Evolutionary conservation across 2,329 filamentous ascomycete species (phyloP).

Genomic region (Cryphonectria japonica): DNA sequence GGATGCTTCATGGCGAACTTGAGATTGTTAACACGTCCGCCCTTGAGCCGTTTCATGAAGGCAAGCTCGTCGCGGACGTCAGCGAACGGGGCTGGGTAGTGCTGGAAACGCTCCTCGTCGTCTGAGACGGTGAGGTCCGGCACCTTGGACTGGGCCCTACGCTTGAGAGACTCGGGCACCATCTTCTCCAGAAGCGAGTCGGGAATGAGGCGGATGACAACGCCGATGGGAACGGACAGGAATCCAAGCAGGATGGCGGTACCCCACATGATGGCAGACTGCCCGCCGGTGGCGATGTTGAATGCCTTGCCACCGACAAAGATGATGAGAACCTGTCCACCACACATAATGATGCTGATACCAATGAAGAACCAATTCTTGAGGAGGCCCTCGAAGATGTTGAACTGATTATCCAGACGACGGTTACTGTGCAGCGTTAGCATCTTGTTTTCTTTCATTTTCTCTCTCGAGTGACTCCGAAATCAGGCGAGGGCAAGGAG

Average conservation of each 20-base stretch:
- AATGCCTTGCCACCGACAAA: slow-evolving; percentile 85
- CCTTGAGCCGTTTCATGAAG: slow-evolving; percentile 79
- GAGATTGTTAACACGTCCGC: slow-evolving; percentile 79
- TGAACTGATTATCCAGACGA: slow-evolving; percentile 91
- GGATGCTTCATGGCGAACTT: slow-evolving; percentile 79
- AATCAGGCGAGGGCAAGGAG: neutral
- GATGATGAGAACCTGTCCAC: slow-evolving; percentile 86
- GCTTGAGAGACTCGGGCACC: slow-evolving; percentile 58
- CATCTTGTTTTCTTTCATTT: neutral
- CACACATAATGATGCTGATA: slow-evolving; percentile 87
- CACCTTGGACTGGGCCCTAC: slow-evolving; percentile 46
- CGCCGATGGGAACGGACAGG: slow-evolving; percentile 82
- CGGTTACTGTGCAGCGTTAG: slow-evolving; percentile 65
- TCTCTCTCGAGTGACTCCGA: neutral
- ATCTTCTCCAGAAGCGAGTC: slow-evolving; percentile 65
- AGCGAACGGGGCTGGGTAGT: slow-evolving; percentile 72
- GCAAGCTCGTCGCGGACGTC: slow-evolving; percentile 81
- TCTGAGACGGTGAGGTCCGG: slow-evolving; percentile 66
- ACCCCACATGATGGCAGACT: slow-evolving; percentile 81
- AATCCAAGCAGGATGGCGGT: slow-evolving; percentile 83
- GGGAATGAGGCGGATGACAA: slow-evolving; percentile 80
- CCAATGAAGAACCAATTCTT: slow-evolving; percentile 87
- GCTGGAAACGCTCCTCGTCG: slow-evolving; percentile 63
- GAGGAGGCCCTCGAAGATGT: slow-evolving; percentile 87
- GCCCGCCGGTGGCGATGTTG: slow-evolving; percentile 62